These are phyloP conservation scores for Onygena corvina DNA, from an alignment of 2,329 filamentous ascomycete species.

Conservation along the genomic window DNA sequence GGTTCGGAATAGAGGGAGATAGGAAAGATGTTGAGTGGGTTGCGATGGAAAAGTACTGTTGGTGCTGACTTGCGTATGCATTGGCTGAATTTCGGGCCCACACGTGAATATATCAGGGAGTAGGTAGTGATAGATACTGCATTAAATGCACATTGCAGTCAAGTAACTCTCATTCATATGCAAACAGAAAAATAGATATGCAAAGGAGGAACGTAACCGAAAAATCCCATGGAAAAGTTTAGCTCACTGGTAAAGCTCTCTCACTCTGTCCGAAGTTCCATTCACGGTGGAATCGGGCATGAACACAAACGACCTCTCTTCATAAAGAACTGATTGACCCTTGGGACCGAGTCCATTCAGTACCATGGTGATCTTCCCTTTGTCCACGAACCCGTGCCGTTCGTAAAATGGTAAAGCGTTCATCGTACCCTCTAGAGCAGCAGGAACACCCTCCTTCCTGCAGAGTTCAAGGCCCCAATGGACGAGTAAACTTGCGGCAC, in stretches of 20 bases:
- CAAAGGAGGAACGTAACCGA: too few relatives aligned
- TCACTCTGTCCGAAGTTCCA: too few relatives aligned
- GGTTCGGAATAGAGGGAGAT: constrained; percentile 27
- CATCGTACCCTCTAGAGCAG: constrained; percentile 12
- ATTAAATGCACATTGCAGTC: too few relatives aligned
- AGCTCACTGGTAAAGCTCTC: too few relatives aligned
- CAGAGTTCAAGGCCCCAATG: constrained; percentile 15
- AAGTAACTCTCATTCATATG: too few relatives aligned
- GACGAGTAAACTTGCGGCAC: constrained; percentile 15
- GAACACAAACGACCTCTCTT: constrained; percentile 15
- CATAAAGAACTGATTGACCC: constrained; percentile 12
- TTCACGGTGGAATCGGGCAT: neutral
- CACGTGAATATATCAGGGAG: too few relatives aligned
- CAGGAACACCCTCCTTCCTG: constrained; percentile 11
- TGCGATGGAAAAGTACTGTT: neutral
- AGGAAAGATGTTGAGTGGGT: constrained; percentile 17
- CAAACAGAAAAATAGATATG: too few relatives aligned
- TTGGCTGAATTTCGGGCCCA: constrained; percentile 10
- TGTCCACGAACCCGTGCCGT: constrained; percentile 12
- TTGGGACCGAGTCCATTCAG: constrained; percentile 10
- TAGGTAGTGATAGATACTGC: too few relatives aligned
- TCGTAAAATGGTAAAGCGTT: constrained; percentile 13
- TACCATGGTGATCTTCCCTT: constrained; percentile 13
- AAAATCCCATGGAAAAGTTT: too few relatives aligned
- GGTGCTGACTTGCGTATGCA: neutral